A percentile compares a stretch with the other conserved stretches of the same genome.
These are phyloP conservation scores for Coemansia sp. DNA, from an alignment of 192 early-diverging fungal genomes.

Conservation along the genomic window DNA sequence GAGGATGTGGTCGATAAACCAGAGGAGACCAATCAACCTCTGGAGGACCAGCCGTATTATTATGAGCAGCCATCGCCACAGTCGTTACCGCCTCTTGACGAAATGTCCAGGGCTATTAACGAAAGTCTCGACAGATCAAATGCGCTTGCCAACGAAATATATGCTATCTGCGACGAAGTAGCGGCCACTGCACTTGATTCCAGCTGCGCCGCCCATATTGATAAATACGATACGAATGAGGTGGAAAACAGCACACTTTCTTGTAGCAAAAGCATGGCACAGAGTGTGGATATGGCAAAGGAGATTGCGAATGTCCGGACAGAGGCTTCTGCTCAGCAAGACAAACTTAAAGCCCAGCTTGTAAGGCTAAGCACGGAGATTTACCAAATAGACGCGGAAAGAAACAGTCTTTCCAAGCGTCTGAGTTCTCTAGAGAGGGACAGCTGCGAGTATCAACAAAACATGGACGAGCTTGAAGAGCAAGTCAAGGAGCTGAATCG, in stretches of 20 bases:
- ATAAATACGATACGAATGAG: neutral
- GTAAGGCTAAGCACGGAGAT: conserved; percentile 20
- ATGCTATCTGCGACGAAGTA: neutral
- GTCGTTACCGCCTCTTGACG: conserved; percentile 2
- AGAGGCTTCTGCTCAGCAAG: neutral
- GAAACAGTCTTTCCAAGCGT: neutral
- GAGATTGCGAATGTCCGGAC: neutral
- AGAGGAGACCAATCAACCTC: neutral
- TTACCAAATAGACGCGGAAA: conserved; percentile 9
- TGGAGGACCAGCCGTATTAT: neutral
- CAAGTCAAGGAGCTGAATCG: conserved; percentile 4
- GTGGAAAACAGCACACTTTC: neutral
- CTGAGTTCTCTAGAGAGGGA: conserved; percentile 8
- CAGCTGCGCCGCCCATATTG: neutral
- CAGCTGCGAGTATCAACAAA: conserved; percentile 7
- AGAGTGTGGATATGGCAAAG: neutral
- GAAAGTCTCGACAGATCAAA: conserved; percentile 25
- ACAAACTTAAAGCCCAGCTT: conserved; percentile 22
- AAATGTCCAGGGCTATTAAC: conserved; percentile 22
- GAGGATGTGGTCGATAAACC: neutral
- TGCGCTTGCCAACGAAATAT: conserved; percentile 26
- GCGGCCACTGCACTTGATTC: neutral
- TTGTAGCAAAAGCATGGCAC: neutral
- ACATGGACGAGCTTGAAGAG: conserved; percentile 12
- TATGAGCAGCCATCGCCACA: conserved; percentile 9